phyloP scores from a whole-genome alignment of 306 rosid genomes.

The Quercus dentata region DNA sequence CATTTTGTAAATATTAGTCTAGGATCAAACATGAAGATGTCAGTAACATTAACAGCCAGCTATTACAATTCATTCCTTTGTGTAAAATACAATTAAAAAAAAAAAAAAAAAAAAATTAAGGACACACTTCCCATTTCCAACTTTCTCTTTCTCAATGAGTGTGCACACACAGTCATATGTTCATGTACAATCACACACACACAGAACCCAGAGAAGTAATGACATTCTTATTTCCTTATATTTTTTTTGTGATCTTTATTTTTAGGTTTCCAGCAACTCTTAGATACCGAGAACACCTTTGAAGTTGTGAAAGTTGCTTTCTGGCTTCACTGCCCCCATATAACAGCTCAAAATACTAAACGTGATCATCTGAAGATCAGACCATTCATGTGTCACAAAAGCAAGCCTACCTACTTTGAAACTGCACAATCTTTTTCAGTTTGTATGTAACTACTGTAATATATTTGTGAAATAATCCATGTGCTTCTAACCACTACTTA shows the following conservation, averaged over 20 bases:
- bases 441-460: background rate
- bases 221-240: background rate
- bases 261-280: background rate
- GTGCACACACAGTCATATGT: background rate
- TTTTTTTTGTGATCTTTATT: background rate
- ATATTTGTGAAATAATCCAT: background rate
- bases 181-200: background rate
- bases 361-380: background rate
- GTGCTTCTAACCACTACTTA: background rate
- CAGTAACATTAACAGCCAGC: conserved; percentile 6
- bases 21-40: background rate
- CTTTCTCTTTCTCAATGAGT: background rate
- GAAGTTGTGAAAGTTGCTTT: background rate
- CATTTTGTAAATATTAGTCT: conserved; percentile 26
- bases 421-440: background rate
- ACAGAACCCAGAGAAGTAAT: background rate
- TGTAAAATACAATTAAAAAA: background rate
- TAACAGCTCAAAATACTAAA: background rate
- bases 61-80: background rate
- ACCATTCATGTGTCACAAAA: background rate
- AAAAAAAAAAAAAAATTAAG: background rate
- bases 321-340: background rate
- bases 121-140: background rate
- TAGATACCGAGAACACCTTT: background rate
- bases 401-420: background rate